A percentile compares a stretch with the other conserved stretches of the same genome.
Conservation (phyloP, 2,329 filamentous ascomycete species). For the Scolecobasidium constrictum region DNA sequence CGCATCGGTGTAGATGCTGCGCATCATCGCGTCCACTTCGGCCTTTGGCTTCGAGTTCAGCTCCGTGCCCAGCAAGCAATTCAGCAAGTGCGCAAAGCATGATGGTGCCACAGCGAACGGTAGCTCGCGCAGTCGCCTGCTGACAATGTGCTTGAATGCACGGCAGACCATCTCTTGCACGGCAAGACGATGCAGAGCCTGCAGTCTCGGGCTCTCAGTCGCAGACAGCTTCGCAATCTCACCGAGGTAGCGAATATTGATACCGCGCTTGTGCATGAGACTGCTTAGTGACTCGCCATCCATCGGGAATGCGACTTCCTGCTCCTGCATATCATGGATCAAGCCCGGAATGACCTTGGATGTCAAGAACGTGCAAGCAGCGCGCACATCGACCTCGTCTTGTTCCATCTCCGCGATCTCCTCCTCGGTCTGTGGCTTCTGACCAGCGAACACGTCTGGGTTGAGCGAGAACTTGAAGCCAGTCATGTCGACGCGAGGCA, state of each 20-base stretch:
- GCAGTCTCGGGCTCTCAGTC: slow-evolving; percentile 52
- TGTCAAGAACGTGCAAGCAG: slow-evolving; percentile 68
- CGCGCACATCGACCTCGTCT: slow-evolving; percentile 82
- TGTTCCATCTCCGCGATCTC: slow-evolving; percentile 74
- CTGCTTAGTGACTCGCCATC: slow-evolving; percentile 86
- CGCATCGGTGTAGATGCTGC: slow-evolving; percentile 66
- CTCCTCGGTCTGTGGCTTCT: slow-evolving; percentile 77
- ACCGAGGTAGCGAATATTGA: slow-evolving; percentile 95
- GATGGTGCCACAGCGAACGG: slow-evolving; percentile 70
- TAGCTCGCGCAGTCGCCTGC: slow-evolving; percentile 67
- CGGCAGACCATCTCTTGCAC: slow-evolving; percentile 91
- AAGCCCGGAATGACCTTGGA: slow-evolving; percentile 73
- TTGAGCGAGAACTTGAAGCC: slow-evolving; percentile 84
- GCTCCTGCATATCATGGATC: slow-evolving; percentile 76
- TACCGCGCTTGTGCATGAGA: slow-evolving; percentile 89
- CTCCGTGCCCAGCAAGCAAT: slow-evolving; percentile 74
- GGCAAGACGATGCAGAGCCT: slow-evolving; percentile 66
- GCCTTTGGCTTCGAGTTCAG: slow-evolving; percentile 69
- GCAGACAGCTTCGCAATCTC: slow-evolving; percentile 59
- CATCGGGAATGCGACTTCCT: slow-evolving; percentile 95
- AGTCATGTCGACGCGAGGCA: slow-evolving; percentile 66
- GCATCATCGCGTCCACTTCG: slow-evolving; percentile 65
- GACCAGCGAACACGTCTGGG: slow-evolving; percentile 90
- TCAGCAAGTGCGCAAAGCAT: slow-evolving; percentile 77
- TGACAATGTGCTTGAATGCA: slow-evolving; percentile 86